Evolutionary conservation across 148 eudicot species (phyloP), one percentile per base, ranked within the genome.

Genomic region (Spergularia marina): DNA sequence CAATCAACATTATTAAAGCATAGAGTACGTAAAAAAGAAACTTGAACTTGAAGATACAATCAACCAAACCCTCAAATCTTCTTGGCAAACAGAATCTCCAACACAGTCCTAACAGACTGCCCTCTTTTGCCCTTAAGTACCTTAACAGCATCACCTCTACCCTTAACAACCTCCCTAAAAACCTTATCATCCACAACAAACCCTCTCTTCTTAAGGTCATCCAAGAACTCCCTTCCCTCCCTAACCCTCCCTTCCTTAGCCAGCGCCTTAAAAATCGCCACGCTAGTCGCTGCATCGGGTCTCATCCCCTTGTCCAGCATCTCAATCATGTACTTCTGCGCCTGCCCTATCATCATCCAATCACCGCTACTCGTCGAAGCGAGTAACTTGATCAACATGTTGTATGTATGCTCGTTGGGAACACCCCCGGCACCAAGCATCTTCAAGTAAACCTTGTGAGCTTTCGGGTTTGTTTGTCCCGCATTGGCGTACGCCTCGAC

Each of bases 61-160:
- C 9, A 44, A 44, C 49, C 4, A 30, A 30, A 30, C 16, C 8
- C n/a, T 61, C 74, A 55, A 53, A 63, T 79, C 76, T 89, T 60
- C 5, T 86, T 90, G 14, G 71, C 88, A 72, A 70, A 70, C 14
- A 70, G 13, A 53, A 70, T 70, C 21, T 70, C 44, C 21, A 70
- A 53, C 18, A 70, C 4, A 23, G 73, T 53, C 73, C 40, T 53
- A 70, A 70, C 20, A 70, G 53, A 20, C 14, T 23, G 6, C 21
- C 73, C 41, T 21, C 4, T 23, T 53, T 53, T 25, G 5, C 58
- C 73, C 73, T 70, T 25, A 70, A 70, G 73, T 12, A 70, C 44
- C 73, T 23, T 70, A 52, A 70, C 2, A 7, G 20, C 20, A 70
- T 20, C 59, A 10, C 20, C 60, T 52, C 20, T 47, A 23, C 71